Evolutionary conservation across 768 basidiomycete species (phyloP).

Genomic region (Tricholoma hemisulphureum): DNA sequence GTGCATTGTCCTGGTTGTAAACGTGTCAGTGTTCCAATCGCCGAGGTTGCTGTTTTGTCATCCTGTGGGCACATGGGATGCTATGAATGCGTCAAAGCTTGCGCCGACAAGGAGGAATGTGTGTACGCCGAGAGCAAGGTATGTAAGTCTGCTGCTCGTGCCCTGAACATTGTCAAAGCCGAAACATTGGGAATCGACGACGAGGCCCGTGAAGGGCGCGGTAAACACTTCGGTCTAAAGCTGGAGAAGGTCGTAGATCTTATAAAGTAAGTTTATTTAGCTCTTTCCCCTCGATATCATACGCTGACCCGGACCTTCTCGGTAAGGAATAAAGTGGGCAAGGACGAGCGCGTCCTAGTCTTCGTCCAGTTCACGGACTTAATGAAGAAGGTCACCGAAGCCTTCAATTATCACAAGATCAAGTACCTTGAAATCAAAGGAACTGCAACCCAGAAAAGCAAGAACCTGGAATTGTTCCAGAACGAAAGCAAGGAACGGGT

Average conservation of each 20-base stretch:
- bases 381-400: constrained; percentile 86
- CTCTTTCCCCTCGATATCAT: background rate
- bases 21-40: constrained; percentile 52
- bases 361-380: constrained; percentile 97
- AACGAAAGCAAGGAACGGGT: constrained; percentile 74
- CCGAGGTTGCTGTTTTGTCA: constrained; percentile 80
- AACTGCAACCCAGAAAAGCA: constrained; percentile 71
- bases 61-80: constrained; percentile 93
- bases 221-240: constrained; percentile 81
- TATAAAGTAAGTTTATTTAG: constrained; percentile 56
- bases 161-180: constrained; percentile 79
- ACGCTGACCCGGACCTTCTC: constrained; percentile 10
- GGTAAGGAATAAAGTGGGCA: constrained; percentile 61
- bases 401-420: constrained; percentile 69
- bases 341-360: constrained; percentile 79
- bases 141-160: constrained; percentile 78
- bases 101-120: constrained; percentile 79
- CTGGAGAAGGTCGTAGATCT: constrained; percentile 73
- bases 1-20: constrained; percentile 65
- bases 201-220: constrained; percentile 64
- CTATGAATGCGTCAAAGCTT: constrained; percentile 63
- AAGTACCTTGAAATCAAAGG: constrained; percentile 81
- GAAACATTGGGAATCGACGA: constrained; percentile 81
- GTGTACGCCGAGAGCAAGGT: constrained; percentile 66
- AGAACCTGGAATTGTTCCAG: constrained; percentile 85